Conservation (phyloP, 202 grass and related monocot species). For the Zoysia matrella region DNA sequence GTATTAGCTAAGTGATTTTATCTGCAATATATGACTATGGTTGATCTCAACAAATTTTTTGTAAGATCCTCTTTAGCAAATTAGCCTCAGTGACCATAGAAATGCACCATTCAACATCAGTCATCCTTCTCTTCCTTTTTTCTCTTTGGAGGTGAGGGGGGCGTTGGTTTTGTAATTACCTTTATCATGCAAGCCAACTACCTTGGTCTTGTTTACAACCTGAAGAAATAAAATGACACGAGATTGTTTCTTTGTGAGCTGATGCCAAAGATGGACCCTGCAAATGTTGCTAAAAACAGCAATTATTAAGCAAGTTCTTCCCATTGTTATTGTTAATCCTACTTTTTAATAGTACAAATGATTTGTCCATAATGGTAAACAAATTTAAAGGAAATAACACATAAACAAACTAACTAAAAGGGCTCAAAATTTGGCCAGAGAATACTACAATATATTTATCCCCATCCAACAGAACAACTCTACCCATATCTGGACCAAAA, state of each 20-base stretch:
- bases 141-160: no score
- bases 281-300: not conserved
- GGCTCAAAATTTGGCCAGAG: not conserved
- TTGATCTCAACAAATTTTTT: constrained; percentile 5
- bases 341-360: not conserved
- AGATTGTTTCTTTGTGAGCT: constrained; percentile 19
- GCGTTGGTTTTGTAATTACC: constrained; percentile 53
- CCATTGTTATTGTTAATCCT: not conserved
- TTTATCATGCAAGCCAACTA: constrained; percentile 93
- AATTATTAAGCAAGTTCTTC: not conserved
- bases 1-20: not conserved
- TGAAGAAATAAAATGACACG: no score
- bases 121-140: no score
- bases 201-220: no score
- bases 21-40: not conserved
- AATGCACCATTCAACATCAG: not conserved
- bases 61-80: not conserved
- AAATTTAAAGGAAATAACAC: not conserved
- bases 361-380: not conserved
- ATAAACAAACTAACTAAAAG: not conserved
- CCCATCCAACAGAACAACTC: not conserved
- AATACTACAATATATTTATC: not conserved
- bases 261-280: not conserved
- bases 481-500: not conserved
- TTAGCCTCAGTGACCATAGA: not conserved